These are phyloP conservation scores for Leishmania braziliensis DNA, from an alignment of 208 protist genomes.

Conservation along the genomic window DNA sequence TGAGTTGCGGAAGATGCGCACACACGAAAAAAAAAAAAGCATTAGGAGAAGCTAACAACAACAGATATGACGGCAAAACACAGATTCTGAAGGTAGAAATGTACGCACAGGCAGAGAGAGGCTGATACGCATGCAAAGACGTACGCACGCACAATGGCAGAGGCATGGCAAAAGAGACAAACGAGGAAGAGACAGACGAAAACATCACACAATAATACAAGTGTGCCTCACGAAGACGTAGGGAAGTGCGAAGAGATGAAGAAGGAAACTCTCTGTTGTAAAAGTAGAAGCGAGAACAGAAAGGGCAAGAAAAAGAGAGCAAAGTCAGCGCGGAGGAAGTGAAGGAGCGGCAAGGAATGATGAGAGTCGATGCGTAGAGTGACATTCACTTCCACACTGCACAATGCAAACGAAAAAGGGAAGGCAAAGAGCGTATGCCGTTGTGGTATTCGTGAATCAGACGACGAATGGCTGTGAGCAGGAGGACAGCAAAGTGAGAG, in stretches of 20 bases:
- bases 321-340: neutral
- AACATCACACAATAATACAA: too few relatives aligned
- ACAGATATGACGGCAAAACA: neutral
- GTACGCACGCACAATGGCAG: neutral
- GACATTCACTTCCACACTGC: neutral
- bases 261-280: too few relatives aligned
- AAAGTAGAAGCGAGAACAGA: neutral
- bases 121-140: neutral
- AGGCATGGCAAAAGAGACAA: neutral
- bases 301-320: neutral
- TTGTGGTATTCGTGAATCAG: neutral
- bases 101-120: constrained; percentile 6
- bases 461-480: too few relatives aligned
- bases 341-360: neutral
- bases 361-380: neutral
- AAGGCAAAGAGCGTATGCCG: neutral
- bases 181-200: neutral
- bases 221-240: too few relatives aligned
- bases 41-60: neutral
- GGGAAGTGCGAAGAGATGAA: too few relatives aligned
- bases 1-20: neutral
- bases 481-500: neutral
- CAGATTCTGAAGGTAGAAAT: neutral
- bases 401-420: neutral
- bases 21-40: neutral